Evolutionary conservation across 1,284 basidiomycete species (phyloP), one percentile per base, ranked within the genome.

Genomic region (Malassezia vespertilionis): DNA sequence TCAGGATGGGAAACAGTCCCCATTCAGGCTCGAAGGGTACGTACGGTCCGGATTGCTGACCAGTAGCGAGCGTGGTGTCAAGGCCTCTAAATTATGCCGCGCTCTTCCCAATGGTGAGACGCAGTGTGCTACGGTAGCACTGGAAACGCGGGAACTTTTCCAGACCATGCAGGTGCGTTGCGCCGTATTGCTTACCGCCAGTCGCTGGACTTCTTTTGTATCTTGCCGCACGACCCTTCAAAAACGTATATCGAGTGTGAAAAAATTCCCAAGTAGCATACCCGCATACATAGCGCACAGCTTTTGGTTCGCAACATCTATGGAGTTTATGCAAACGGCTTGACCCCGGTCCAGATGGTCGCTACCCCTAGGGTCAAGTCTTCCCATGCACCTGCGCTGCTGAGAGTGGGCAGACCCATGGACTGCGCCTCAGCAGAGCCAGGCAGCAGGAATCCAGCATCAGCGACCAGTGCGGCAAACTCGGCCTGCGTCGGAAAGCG

Each of bases 401-500:
- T 52, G 36, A 52, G 39, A 10, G 51, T 57, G 5, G 54, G 52
- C 31, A 68, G 54, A 33, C 65, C 65, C 32, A 63, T 59, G 26
- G 52, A 53, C 17, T 47, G 42, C 9, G 65, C 63, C 14, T 52
- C 58, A n/a, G 58, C 58, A 14, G 52, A 57, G 30, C 63, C 65
- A 1, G 67, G 59, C 18, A 66, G 52, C 17, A 63, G 63, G 58
- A 75, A 75, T 14, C 74, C 74, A 0, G 73, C 74, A 7, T 71
- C 56, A 22, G 56, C 54, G 52, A 75, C 72, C 89, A 97, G 86
- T 64, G 80, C 74, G 11, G 89, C 84, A 73, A 97, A 97, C 42
- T 87, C 82, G 20, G 80, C 75, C 72, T 96, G 91, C 17, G 80
- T 76, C 26, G 91, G 91, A 77, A 97, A 97, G 58, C 80, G 80